Percentiles rank a stretch among this genome's conserved stretches.
These are phyloP conservation scores for Ceratocystis smalleyi DNA, from an alignment of 2,329 filamentous ascomycete species.

Conservation along the genomic window DNA sequence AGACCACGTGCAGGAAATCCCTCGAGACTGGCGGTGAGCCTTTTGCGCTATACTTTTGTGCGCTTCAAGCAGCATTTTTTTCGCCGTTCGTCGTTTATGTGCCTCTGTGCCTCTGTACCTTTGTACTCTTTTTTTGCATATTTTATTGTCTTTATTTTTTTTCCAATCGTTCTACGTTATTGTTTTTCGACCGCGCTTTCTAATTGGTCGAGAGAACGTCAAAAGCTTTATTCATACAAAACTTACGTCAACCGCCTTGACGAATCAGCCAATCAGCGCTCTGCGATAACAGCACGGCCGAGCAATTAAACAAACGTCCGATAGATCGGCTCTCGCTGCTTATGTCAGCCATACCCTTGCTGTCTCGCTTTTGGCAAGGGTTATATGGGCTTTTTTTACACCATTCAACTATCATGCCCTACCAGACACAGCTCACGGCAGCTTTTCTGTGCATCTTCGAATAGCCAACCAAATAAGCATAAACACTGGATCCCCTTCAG, in stretches of 20 bases:
- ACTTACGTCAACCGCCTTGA: background rate
- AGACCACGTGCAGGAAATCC: conserved; percentile 7
- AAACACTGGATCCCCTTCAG: background rate
- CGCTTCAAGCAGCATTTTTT: background rate
- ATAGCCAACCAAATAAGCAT: background rate
- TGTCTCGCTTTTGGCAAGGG: background rate
- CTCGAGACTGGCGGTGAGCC: conserved; percentile 11
- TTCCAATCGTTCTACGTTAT: background rate
- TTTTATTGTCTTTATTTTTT: background rate
- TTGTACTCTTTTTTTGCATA: too few relatives aligned
- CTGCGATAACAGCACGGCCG: conserved; percentile 8
- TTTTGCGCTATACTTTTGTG: too few relatives aligned
- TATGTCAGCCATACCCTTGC: background rate
- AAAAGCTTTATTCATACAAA: background rate
- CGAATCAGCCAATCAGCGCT: background rate
- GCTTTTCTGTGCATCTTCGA: too few relatives aligned
- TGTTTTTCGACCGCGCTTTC: background rate
- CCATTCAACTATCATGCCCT: background rate
- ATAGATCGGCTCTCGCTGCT: background rate
- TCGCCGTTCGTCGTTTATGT: background rate
- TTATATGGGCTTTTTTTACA: background rate
- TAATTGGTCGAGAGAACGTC: background rate
- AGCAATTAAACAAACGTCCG: background rate
- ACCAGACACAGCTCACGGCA: too few relatives aligned
- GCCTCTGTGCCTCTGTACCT: too few relatives aligned